Evolutionary conservation across 2,329 filamentous ascomycete genomes (phyloP).

Genomic region (Pseudogymnoascus sp.): DNA sequence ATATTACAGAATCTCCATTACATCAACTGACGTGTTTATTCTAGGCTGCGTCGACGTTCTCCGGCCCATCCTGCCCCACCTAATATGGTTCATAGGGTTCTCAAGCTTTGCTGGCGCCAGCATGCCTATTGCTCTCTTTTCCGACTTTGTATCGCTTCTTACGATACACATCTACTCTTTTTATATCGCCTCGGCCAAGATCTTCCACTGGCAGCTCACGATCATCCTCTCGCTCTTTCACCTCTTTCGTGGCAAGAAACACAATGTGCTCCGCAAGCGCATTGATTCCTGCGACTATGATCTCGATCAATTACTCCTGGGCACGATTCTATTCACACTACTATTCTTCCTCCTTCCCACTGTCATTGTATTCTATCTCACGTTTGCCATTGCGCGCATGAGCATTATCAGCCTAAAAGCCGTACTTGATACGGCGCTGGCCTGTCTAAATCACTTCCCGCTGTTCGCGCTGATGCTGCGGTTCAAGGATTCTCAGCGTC

Average conservation of each 20-base stretch:
- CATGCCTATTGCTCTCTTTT: constrained; percentile 93
- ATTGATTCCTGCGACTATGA: constrained; percentile 99
- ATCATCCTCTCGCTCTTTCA: constrained; percentile 98
- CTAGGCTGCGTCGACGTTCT: constrained; percentile 67
- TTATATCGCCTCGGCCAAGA: constrained; percentile 91
- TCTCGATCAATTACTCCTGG: constrained; percentile 88
- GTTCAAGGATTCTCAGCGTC: constrained; percentile 80
- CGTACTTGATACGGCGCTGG: constrained; percentile 79
- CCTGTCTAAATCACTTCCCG: constrained; percentile 94
- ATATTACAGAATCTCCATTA: background rate
- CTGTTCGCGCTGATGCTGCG: constrained; percentile 94
- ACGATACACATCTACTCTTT: constrained; percentile 98
- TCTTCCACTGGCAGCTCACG: constrained; percentile 97
- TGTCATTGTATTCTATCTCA: constrained; percentile 92
- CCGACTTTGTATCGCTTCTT: constrained; percentile 80
- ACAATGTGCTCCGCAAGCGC: constrained; percentile 91
- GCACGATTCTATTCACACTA: constrained; percentile 92
- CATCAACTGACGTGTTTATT: background rate
- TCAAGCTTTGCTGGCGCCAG: constrained; percentile 93
- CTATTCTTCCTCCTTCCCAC: constrained; percentile 93
- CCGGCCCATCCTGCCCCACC: constrained; percentile 68
- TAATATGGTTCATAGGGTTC: constrained; percentile 89
- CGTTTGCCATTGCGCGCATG: constrained; percentile 91
- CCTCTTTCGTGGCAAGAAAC: constrained; percentile 94
- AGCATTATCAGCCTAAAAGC: constrained; percentile 91